Evolutionary conservation across 2,329 filamentous ascomycete genomes (phyloP).

Genomic region (Fusarium succisae): DNA sequence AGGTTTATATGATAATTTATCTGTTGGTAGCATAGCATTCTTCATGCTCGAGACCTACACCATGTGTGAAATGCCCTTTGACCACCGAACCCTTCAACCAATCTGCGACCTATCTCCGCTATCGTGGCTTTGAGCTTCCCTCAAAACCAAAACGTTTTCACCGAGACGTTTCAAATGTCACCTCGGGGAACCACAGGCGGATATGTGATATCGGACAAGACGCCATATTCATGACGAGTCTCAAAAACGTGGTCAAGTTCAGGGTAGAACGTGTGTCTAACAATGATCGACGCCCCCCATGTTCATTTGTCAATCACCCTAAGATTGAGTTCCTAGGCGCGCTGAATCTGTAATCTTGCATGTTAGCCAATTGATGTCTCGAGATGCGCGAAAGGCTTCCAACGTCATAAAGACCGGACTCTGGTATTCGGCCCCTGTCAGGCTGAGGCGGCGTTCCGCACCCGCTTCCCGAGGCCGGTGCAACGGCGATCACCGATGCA

Average conservation of each 20-base stretch:
- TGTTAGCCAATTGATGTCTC: neutral
- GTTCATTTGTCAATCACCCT: constrained; percentile 3
- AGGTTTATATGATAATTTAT: neutral
- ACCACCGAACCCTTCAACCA: neutral
- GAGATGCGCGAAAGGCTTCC: constrained; percentile 1
- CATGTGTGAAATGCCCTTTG: neutral
- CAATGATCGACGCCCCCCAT: neutral
- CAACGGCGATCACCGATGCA: constrained; percentile 41
- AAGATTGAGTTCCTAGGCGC: constrained; percentile 20
- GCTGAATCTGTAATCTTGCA: neutral
- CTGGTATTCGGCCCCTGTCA: constrained; percentile 30
- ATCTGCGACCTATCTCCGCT: constrained; percentile 4
- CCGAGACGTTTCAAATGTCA: neutral
- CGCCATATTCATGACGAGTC: constrained; percentile 4
- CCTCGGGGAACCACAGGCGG: neutral
- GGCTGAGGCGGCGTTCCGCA: constrained; percentile 32
- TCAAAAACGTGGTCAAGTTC: constrained; percentile 6
- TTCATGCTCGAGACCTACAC: neutral
- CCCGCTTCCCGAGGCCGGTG: constrained; percentile 24
- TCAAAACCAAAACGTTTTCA: neutral
- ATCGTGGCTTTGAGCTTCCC: constrained; percentile 16
- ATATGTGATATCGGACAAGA: constrained; percentile 19
- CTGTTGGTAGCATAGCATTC: neutral
- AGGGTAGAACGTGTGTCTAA: neutral
- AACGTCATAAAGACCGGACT: constrained; percentile 10